phyloP scores from a whole-genome alignment of 1,284 basidiomycete species.

The Rhodotorula sp. region DNA sequence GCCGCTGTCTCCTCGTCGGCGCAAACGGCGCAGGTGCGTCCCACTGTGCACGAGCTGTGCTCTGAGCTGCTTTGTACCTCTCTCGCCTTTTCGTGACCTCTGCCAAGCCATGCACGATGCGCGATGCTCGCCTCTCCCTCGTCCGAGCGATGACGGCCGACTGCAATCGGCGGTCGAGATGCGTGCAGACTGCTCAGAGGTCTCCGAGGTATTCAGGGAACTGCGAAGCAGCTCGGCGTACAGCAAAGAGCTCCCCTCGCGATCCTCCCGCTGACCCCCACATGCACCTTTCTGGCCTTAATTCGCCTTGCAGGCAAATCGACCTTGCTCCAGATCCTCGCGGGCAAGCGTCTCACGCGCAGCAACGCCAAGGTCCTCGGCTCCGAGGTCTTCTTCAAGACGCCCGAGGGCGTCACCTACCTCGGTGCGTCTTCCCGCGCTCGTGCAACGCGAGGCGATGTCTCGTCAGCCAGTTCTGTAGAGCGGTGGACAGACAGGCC shows the following conservation, averaged over 20 bases:
- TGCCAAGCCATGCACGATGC: no score
- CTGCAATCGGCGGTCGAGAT: no score
- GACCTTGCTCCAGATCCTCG: conserved; percentile 88
- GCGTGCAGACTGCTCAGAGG: no score
- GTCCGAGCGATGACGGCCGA: not conserved
- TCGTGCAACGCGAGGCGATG: not conserved
- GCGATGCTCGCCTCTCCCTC: not conserved
- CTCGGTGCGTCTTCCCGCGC: conserved; percentile 68
- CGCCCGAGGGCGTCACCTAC: conserved; percentile 72
- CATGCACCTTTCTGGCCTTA: not conserved
- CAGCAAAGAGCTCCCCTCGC: not conserved
- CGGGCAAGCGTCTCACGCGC: conserved; percentile 81
- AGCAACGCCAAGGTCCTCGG: conserved; percentile 68
- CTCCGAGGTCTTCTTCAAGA: conserved; percentile 74
- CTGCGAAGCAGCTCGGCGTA: not conserved
- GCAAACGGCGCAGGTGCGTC: conserved; percentile 78
- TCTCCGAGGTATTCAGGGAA: no score
- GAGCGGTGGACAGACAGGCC: not conserved
- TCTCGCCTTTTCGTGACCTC: no score
- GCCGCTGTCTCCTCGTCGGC: conserved; percentile 78
- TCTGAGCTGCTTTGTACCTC: not conserved
- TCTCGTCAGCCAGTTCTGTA: not conserved
- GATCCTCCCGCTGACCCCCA: not conserved
- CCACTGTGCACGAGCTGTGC: no score
- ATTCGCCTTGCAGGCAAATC: conserved; percentile 71